Conservation (phyloP, 331 rosid genomes). For the Acacia concinna region DNA sequence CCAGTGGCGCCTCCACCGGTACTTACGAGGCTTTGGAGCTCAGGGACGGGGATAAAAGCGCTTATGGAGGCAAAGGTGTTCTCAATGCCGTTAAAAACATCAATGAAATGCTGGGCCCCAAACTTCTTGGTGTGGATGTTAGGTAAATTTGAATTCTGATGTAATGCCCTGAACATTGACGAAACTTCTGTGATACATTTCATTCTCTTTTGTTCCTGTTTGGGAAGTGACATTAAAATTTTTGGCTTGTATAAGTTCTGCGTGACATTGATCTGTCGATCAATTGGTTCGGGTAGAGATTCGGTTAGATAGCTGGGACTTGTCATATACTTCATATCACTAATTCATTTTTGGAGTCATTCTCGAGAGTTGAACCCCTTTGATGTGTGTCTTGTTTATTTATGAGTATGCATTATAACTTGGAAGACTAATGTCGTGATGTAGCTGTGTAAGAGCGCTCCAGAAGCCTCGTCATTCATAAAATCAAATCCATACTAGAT, state of each 20-base stretch:
- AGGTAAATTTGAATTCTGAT: conserved; percentile 46
- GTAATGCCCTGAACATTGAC: background rate
- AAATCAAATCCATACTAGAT: background rate
- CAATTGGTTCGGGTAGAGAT: background rate
- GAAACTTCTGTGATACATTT: background rate
- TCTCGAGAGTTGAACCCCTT: background rate
- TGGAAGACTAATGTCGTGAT: background rate
- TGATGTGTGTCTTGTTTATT: background rate
- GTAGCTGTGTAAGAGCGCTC: background rate
- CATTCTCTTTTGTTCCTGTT: background rate
- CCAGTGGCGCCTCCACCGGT: conserved; percentile 98
- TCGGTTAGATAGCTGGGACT: background rate
- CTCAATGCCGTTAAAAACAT: conserved; percentile 82
- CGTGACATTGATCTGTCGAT: background rate
- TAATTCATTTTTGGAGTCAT: background rate
- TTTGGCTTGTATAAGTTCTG: background rate
- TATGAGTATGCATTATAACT: background rate
- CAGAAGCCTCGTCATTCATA: background rate
- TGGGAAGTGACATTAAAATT: background rate
- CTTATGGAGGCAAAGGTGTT: conserved; percentile 98
- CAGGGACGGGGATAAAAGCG: conserved; percentile 77
- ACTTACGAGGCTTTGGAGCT: conserved; percentile 98
- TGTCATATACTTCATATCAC: background rate
- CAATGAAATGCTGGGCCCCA: conserved; percentile 74
- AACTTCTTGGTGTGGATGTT: conserved; percentile 84